Percentiles rank a stretch among this genome's conserved stretches.
phyloP scores from a whole-genome alignment of 106 monocot species.

The Chionographis japonica region DNA sequence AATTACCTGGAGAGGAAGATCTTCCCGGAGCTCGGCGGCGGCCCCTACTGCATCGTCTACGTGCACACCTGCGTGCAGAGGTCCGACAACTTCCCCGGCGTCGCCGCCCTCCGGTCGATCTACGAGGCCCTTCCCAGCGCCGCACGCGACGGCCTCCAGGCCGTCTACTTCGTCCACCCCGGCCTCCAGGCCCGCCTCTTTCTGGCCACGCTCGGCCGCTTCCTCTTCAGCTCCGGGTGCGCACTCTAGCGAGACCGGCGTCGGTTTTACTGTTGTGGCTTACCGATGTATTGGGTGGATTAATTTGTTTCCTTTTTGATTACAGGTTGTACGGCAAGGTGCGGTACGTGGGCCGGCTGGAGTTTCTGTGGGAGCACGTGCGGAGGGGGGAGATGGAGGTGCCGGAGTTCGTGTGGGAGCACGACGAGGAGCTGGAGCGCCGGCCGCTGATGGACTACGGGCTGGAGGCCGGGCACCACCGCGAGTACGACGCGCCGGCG shows the following conservation, averaged over 20 bases:
- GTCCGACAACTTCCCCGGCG: conserved; percentile 69
- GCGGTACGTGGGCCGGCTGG: conserved; percentile 71
- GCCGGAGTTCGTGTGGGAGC: conserved; percentile 76
- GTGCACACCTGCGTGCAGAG: conserved; percentile 57
- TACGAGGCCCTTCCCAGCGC: conserved; percentile 49
- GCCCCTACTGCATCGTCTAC: conserved; percentile 62
- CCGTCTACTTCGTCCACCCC: conserved; percentile 83
- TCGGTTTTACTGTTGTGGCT: neutral
- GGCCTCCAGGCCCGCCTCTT: conserved; percentile 85
- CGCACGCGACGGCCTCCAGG: conserved; percentile 43
- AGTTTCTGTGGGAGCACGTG: conserved; percentile 70
- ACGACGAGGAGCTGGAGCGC: conserved; percentile 77
- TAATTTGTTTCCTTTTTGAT: neutral
- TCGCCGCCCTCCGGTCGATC: conserved; percentile 51
- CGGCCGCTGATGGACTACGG: conserved; percentile 91
- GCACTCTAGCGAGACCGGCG: too few species aligned
- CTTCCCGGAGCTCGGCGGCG: conserved; percentile 43
- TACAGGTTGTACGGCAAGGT: conserved; percentile 75
- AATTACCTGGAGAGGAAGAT: conserved; percentile 50
- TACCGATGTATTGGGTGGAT: neutral
- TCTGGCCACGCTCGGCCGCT: conserved; percentile 81
- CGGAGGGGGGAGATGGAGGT: conserved; percentile 52
- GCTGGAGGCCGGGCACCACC: conserved; percentile 41
- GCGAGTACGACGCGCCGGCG: conserved; percentile 41
- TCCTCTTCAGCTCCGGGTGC: conserved; percentile 82